A percentile compares a stretch with the other conserved stretches of the same genome.
Conservation (phyloP, 768 basidiomycete species). For the Suillus weaverae region DNA sequence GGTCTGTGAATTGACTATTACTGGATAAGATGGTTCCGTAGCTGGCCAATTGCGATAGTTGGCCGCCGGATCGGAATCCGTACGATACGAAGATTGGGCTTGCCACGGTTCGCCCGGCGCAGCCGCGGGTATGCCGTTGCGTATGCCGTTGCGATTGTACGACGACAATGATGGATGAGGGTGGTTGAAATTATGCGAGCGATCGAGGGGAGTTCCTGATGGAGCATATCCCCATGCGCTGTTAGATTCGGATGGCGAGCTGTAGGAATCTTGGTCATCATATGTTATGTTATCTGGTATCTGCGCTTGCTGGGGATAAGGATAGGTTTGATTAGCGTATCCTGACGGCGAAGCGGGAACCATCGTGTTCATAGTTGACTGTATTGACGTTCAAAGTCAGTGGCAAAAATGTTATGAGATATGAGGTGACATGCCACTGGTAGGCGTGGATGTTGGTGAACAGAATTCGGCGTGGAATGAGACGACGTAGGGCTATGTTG, state of each 20-base stretch:
- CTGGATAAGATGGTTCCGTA: conserved; percentile 38
- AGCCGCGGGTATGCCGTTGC: conserved; percentile 21
- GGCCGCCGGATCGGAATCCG: conserved; percentile 28
- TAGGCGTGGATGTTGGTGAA: conserved; percentile 35
- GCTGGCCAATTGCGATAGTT: conserved; percentile 54
- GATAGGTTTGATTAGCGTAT: conserved; percentile 43
- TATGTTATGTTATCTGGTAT: conserved; percentile 43
- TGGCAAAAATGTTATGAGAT: neutral
- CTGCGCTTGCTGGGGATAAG: conserved; percentile 43
- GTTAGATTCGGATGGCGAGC: conserved; percentile 43
- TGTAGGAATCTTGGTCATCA: conserved; percentile 42
- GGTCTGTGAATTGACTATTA: conserved; percentile 26
- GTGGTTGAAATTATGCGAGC: conserved; percentile 41
- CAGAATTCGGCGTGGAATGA: conserved; percentile 49
- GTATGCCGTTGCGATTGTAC: conserved; percentile 41
- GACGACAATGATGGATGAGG: conserved; percentile 52
- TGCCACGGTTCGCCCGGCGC: conserved; percentile 24
- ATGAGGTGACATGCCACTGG: conserved; percentile 47
- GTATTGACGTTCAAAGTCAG: conserved; percentile 9
- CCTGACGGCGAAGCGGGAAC: conserved; percentile 37
- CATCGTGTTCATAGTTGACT: conserved; percentile 38
- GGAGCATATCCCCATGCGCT: conserved; percentile 58
- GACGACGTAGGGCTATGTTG: conserved; percentile 49
- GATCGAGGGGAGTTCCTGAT: conserved; percentile 33
- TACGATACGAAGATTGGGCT: conserved; percentile 25